Evolutionary conservation across 2,329 filamentous ascomycete species (phyloP).

Genomic region (Fusarium fujikuroi): DNA sequence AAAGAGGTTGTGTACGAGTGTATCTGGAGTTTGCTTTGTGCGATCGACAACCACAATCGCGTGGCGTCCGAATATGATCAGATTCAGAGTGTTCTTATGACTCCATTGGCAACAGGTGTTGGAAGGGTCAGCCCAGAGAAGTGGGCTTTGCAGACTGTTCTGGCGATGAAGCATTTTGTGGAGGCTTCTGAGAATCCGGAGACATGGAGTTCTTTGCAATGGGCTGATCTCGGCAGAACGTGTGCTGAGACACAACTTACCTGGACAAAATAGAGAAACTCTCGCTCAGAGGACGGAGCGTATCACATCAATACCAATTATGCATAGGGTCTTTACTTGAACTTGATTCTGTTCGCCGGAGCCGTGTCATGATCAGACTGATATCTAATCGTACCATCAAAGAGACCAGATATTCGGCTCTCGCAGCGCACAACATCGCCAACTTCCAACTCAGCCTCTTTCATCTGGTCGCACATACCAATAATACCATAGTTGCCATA

Average conservation of each 20-base stretch:
- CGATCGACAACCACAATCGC: slow-evolving; percentile 60
- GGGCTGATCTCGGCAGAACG: slow-evolving; percentile 41
- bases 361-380: too few species aligned
- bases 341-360: too few species aligned
- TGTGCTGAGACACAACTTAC: slow-evolving; percentile 25
- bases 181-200: slow-evolving; percentile 56
- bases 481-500: too few species aligned
- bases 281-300: too few species aligned
- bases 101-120: slow-evolving; percentile 61
- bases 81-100: slow-evolving; percentile 60
- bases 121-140: slow-evolving; percentile 57
- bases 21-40: slow-evolving; percentile 62
- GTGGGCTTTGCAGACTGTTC: slow-evolving; percentile 62
- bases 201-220: slow-evolving; percentile 55
- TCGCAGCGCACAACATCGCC: too few species aligned
- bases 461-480: too few species aligned
- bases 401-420: too few species aligned
- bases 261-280: neutral
- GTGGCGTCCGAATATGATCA: slow-evolving; percentile 17
- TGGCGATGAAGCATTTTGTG: slow-evolving; percentile 63
- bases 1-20: slow-evolving; percentile 65
- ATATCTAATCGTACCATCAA: too few species aligned
- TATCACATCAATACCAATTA: too few species aligned
- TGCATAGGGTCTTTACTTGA: too few species aligned
- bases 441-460: too few species aligned